A percentile compares a stretch with the other conserved stretches of the same genome.
Evolutionary conservation across 108 stramenopile species (phyloP).

Genomic region (Bacterosira constricta): DNA sequence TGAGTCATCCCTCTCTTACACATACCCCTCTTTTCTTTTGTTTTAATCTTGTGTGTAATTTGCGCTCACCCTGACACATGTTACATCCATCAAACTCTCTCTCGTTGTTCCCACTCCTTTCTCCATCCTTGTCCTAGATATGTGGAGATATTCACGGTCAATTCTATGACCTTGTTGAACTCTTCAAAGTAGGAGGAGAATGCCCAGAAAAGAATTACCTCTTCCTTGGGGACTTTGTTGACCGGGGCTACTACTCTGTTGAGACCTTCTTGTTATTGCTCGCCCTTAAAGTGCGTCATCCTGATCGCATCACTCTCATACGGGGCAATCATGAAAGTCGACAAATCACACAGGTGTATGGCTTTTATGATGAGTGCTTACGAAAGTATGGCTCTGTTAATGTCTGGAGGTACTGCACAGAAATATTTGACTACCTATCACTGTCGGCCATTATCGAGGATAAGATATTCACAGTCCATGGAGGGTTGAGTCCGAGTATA

Average conservation of each 20-base stretch:
- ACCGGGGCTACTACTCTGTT: conserved; percentile 98
- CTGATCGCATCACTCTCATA: conserved; percentile 97
- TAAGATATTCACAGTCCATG: conserved; percentile 97
- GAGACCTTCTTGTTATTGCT: conserved; percentile 97
- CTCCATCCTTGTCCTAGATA: no score
- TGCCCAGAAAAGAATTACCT: conserved; percentile 98
- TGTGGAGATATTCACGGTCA: conserved; percentile 99
- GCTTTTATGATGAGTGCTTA: conserved; percentile 99
- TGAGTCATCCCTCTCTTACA: neutral
- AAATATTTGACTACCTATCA: conserved; percentile 96
- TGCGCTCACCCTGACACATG: no score
- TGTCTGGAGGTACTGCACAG: conserved; percentile 99
- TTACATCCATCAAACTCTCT: no score
- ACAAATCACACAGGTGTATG: conserved; percentile 99
- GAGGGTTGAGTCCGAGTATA: conserved; percentile 92
- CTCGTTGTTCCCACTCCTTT: no score
- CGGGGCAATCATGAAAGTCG: conserved; percentile 97
- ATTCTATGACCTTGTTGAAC: conserved; percentile 98
- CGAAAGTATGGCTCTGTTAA: conserved; percentile 97
- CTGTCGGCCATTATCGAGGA: conserved; percentile 96
- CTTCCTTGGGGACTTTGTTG: conserved; percentile 99
- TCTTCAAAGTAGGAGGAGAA: conserved; percentile 99
- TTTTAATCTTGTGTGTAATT: no score
- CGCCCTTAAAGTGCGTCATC: conserved; percentile 97
- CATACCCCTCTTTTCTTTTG: no score